Evolutionary conservation across 139 green algal genomes (phyloP).

Genomic region (Nannochloris sp.): DNA sequence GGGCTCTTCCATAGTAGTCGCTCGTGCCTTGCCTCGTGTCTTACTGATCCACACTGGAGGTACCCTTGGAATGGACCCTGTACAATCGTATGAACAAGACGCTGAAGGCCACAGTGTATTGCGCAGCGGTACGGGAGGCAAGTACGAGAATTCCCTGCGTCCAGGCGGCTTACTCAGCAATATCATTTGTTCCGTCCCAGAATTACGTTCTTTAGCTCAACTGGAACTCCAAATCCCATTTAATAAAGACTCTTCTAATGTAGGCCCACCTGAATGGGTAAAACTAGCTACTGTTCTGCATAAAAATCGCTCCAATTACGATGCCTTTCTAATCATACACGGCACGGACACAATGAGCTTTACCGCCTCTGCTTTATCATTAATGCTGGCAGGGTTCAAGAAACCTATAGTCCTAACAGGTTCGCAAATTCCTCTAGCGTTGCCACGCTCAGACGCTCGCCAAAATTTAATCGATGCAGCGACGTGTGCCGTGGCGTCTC

Average conservation of each 20-base stretch:
- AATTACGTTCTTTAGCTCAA: slow-evolving; percentile 71
- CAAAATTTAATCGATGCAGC: slow-evolving; percentile 82
- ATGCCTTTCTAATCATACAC: slow-evolving; percentile 66
- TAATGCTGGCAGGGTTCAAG: slow-evolving; percentile 73
- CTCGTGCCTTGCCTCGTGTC: slow-evolving; percentile 51
- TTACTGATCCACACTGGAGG: slow-evolving; percentile 79
- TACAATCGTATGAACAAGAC: slow-evolving; percentile 23
- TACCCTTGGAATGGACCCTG: slow-evolving; percentile 76
- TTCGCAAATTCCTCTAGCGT: slow-evolving; percentile 75
- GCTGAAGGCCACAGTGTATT: slow-evolving; percentile 28
- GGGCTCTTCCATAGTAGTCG: neutral
- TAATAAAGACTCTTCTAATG: slow-evolving; percentile 57
- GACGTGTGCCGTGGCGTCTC: slow-evolving; percentile 58
- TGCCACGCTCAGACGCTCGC: slow-evolving; percentile 73
- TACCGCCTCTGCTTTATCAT: slow-evolving; percentile 74
- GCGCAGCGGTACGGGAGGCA: slow-evolving; percentile 55
- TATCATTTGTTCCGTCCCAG: slow-evolving; percentile 57
- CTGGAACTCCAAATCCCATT: slow-evolving; percentile 57
- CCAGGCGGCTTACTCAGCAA: slow-evolving; percentile 43
- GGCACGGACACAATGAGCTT: slow-evolving; percentile 87
- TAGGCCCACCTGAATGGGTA: slow-evolving; percentile 63
- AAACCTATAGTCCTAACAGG: slow-evolving; percentile 69
- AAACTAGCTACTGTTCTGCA: slow-evolving; percentile 60
- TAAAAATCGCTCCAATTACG: slow-evolving; percentile 41
- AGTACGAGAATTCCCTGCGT: slow-evolving; percentile 26